Conservation (phyloP, 257 asterid genomes). For the Solanum habrochaites region DNA sequence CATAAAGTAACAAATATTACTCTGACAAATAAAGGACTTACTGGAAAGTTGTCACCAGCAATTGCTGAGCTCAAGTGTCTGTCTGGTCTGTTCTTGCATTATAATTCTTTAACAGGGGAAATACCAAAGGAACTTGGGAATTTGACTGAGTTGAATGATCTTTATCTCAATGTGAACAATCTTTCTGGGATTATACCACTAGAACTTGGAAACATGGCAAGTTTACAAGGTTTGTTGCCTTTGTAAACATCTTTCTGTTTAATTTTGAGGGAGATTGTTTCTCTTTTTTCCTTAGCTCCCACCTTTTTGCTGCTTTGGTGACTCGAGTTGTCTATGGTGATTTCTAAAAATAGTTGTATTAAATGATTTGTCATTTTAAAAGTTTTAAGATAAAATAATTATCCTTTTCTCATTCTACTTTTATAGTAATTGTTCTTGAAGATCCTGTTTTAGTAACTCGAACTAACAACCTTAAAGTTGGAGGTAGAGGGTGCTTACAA, state of each 20-base stretch:
- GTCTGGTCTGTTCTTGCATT: conserved; percentile 79
- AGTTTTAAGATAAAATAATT: not conserved
- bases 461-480: not conserved
- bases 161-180: conserved; percentile 67
- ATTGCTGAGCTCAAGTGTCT: conserved; percentile 74
- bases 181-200: conserved; percentile 55
- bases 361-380: not conserved
- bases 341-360: not conserved
- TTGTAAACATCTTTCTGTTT: not conserved
- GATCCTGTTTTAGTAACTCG: not conserved
- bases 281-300: not conserved
- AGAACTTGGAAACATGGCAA: conserved; percentile 66
- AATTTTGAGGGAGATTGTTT: not conserved
- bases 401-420: not conserved
- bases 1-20: conserved; percentile 73
- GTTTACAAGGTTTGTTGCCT: conserved; percentile 58
- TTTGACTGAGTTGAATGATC: conserved; percentile 68
- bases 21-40: conserved; percentile 47
- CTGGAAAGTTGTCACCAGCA: conserved; percentile 80
- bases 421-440: not conserved
- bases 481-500: not conserved
- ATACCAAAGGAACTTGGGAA: conserved; percentile 73
- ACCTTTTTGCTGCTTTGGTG: not conserved
- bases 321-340: not conserved
- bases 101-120: conserved; percentile 68